These are phyloP conservation scores for Ramaria rubella DNA, from an alignment of 768 basidiomycete genomes.

Conservation along the genomic window DNA sequence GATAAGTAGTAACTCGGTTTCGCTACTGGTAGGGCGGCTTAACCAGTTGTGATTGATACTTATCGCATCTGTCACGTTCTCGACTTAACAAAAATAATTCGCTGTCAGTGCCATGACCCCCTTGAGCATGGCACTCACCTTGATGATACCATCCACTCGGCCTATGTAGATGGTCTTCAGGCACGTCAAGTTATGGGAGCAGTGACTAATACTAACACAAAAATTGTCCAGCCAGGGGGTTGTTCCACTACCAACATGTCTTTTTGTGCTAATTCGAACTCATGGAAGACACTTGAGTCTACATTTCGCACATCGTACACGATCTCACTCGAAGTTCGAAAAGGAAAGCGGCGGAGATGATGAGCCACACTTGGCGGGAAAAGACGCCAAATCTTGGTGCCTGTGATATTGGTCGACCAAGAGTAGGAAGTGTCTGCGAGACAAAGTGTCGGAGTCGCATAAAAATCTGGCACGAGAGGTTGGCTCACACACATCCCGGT, in stretches of 20 bases:
- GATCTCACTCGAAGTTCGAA: slow-evolving; percentile 9
- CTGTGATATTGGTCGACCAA: slow-evolving; percentile 17
- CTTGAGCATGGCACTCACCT: neutral
- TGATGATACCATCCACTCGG: slow-evolving; percentile 18
- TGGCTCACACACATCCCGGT: slow-evolving; percentile 17
- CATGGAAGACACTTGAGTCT: slow-evolving; percentile 5
- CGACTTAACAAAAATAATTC: slow-evolving; percentile 7
- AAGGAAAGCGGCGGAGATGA: slow-evolving; percentile 11
- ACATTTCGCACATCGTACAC: slow-evolving; percentile 13
- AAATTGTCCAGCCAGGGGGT: slow-evolving; percentile 10
- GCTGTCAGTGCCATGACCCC: neutral
- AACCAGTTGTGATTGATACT: slow-evolving; percentile 11
- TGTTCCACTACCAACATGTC: slow-evolving; percentile 12
- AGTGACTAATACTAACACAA: slow-evolving; percentile 1
- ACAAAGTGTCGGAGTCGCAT: neutral
- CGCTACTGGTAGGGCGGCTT: neutral
- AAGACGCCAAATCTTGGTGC: slow-evolving; percentile 15
- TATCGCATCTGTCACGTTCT: slow-evolving; percentile 11
- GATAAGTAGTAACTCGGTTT: slow-evolving; percentile 6
- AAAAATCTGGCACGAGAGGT: neutral
- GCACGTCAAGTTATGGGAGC: neutral
- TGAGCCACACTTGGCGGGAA: slow-evolving; percentile 14
- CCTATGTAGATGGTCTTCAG: neutral
- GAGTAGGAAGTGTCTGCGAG: slow-evolving; percentile 15
- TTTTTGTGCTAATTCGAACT: slow-evolving; percentile 4